Evolutionary conservation across 345 rosid genomes (phyloP).

Genomic region (Salix koriyanagi): DNA sequence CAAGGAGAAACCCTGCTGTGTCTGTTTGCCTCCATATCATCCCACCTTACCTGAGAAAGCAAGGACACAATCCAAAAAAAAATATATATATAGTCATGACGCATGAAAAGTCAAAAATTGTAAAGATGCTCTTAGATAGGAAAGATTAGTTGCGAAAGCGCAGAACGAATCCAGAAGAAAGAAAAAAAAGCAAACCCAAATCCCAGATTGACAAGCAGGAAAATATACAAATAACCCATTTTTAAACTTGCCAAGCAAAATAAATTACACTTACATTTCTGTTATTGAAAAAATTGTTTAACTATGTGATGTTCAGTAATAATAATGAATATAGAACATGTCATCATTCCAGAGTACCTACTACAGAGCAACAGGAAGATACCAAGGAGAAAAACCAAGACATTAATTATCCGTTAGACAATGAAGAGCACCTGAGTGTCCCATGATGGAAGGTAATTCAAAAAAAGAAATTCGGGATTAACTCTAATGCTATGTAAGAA

Average conservation of each 20-base stretch:
- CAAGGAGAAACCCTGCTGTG: conserved; percentile 85
- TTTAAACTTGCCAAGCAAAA: neutral
- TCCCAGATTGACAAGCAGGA: neutral
- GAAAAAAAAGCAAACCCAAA: neutral
- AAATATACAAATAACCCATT: neutral
- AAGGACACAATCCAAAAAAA: neutral
- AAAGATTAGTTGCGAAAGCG: neutral
- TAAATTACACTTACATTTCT: neutral
- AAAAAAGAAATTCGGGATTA: too few species aligned
- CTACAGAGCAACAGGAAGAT: neutral
- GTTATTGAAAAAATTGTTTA: neutral
- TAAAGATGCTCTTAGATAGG: neutral
- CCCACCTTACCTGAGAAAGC: conserved; percentile 78
- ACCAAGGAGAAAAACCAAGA: neutral
- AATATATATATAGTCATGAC: neutral
- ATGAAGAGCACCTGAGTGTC: neutral
- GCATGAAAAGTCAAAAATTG: neutral
- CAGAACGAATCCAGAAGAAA: neutral
- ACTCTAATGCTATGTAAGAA: too few species aligned
- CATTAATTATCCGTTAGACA: neutral
- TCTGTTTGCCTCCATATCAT: conserved; percentile 55
- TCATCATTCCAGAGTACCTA: neutral
- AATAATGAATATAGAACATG: neutral
- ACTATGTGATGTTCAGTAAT: neutral
- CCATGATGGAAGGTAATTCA: neutral